phyloP scores from a whole-genome alignment of 1,284 basidiomycete species.

The Leccinum solheimii region DNA sequence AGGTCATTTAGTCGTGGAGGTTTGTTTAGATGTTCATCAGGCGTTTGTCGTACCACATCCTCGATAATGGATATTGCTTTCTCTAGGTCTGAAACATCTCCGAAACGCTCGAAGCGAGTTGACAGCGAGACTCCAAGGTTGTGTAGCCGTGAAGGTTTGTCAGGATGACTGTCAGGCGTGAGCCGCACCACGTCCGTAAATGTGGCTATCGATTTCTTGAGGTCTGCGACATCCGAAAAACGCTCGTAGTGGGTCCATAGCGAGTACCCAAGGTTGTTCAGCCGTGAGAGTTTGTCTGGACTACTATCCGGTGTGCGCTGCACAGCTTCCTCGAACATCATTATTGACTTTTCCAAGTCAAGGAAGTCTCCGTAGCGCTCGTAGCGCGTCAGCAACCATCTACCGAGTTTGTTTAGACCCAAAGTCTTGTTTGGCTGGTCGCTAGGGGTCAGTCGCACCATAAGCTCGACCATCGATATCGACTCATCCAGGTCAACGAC shows the following conservation, averaged over 20 bases:
- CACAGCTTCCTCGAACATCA: neutral
- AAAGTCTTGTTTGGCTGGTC: neutral
- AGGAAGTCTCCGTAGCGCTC: neutral
- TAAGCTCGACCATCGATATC: neutral
- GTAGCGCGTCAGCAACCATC: neutral
- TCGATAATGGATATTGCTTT: neutral
- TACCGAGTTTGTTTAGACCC: neutral
- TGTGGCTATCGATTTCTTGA: neutral
- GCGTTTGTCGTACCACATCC: neutral
- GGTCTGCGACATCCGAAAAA: neutral
- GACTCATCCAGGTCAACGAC: neutral
- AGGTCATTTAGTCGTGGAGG: neutral
- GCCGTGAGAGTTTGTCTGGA: neutral
- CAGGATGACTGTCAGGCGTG: neutral
- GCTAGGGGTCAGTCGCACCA: neutral
- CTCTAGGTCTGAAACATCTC: neutral
- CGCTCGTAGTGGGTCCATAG: neutral
- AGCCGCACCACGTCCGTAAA: neutral
- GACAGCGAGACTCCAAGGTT: neutral
- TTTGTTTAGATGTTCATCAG: neutral
- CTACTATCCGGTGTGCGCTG: neutral
- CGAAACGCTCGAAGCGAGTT: neutral
- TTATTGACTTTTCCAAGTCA: neutral
- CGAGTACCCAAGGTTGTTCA: neutral
- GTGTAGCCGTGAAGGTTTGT: neutral